Evolutionary conservation across 306 rosid species (phyloP).

Genomic region (Cucurbita maxima): DNA sequence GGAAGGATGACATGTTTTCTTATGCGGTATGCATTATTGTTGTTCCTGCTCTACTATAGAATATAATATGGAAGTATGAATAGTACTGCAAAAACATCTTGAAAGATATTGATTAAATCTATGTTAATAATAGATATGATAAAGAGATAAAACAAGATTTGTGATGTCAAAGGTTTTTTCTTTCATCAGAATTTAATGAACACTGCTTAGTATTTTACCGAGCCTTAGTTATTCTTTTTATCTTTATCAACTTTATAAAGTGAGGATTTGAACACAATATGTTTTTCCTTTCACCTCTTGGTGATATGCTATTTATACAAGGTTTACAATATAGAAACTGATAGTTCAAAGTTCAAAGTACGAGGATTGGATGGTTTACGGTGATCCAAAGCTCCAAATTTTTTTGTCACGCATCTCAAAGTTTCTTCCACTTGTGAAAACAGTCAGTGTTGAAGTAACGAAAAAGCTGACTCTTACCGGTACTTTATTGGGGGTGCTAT

Average conservation of each 20-base stretch:
- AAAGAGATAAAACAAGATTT: neutral
- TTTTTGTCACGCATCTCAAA: neutral
- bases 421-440: neutral
- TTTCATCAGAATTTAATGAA: neutral
- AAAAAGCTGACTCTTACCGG: neutral
- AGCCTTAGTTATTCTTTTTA: neutral
- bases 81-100: neutral
- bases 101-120: neutral
- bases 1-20: constrained; percentile 80
- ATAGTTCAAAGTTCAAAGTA: neutral
- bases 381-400: neutral
- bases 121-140: neutral
- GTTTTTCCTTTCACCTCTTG: neutral
- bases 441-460: neutral
- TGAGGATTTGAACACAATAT: neutral
- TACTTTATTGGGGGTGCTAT: neutral
- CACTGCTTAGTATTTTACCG: neutral
- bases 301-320: neutral
- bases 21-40: constrained; percentile 57
- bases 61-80: neutral
- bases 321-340: neutral
- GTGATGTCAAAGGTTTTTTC: neutral
- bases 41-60: constrained; percentile 15
- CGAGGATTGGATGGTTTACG: neutral
- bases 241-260: neutral